Conservation (phyloP, 495 filamentous ascomycete genomes). For the Penicillium egyptiacum region DNA sequence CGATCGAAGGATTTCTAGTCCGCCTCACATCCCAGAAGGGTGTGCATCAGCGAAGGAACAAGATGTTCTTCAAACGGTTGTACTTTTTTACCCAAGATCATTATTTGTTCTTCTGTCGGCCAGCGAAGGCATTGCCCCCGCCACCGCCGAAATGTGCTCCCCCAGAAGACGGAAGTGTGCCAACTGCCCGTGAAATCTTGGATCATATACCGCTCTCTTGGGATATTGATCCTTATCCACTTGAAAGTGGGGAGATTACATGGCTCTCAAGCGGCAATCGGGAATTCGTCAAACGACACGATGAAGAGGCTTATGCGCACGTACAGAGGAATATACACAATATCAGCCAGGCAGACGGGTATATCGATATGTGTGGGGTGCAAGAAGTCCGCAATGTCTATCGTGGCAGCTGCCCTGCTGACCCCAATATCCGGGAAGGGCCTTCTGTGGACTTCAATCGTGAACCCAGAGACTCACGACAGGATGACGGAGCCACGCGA, state of each 20-base stretch:
- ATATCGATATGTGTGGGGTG: slow-evolving; percentile 63
- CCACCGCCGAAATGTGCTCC: slow-evolving; percentile 58
- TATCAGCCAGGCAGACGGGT: slow-evolving; percentile 61
- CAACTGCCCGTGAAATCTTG: slow-evolving; percentile 56
- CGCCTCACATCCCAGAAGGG: slow-evolving; percentile 68
- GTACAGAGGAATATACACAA: slow-evolving; percentile 60
- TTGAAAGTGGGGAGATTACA: slow-evolving; percentile 53
- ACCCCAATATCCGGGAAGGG: slow-evolving; percentile 50
- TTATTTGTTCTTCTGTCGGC: slow-evolving; percentile 64
- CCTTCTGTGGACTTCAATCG: slow-evolving; percentile 52
- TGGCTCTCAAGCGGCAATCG: slow-evolving; percentile 56
- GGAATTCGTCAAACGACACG: slow-evolving; percentile 47
- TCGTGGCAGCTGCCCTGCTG: slow-evolving; percentile 50
- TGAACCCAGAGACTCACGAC: slow-evolving; percentile 43
- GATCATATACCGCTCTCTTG: slow-evolving; percentile 62
- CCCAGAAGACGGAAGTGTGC: slow-evolving; percentile 36
- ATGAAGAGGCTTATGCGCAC: slow-evolving; percentile 64
- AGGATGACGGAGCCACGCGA: slow-evolving; percentile 54
- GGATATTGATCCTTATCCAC: slow-evolving; percentile 62
- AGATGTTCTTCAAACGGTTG: slow-evolving; percentile 67
- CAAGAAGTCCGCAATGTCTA: slow-evolving; percentile 55
- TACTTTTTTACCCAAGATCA: slow-evolving; percentile 73
- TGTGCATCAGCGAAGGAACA: slow-evolving; percentile 57
- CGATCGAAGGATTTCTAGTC: slow-evolving; percentile 71
- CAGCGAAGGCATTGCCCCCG: slow-evolving; percentile 64